Base-by-base conservation (phyloP, 129 eudicot genomes). In the Helichrysum umbraculigerum region DNA sequence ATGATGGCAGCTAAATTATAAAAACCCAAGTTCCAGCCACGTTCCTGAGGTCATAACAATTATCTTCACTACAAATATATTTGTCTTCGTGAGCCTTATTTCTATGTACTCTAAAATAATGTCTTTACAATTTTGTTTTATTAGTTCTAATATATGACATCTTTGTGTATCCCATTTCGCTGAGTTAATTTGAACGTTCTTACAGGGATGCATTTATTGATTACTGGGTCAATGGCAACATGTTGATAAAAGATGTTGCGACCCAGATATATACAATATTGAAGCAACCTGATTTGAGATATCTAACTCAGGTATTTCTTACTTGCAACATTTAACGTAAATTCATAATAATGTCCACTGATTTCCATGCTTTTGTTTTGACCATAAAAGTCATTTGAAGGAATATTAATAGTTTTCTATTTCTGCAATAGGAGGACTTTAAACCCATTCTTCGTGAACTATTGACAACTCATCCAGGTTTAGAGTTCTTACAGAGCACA, bases 131-230 rank as follows among this genome's bases (percentile, higher is more conserved):
- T 6, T 33, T 33, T 0, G 35, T 16, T 11, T 66, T 35, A 34
- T 66, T 33, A 3, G 19, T 17, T 16, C 16, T 17, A 35, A 17
- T 33, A 17, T 33, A 44, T 66, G 29, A 33, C 37, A 14, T 0
- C 22, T n/a, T 54, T 44, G 6, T 11, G 17, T 5, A 47, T 58
- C 21, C 4, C 3, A 58, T 44, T 67, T 67, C 52, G 2, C 37
- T 63, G 16, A 63, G 22, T 66, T 61, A 50, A 47, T 60, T 77
- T 0, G n/a, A 34, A 66, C 68, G 42, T 75, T 66, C 33, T n/a
- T 82, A 79, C 57, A 91, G 97, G 75, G 91, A 91, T 83, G 97
- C 93, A 35, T 91, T 91, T 88, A 90, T 91, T 61, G 87, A 91
- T 59, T 91, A 86, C 70, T 91, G 97, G 97, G 85, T 91, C 79